Evolutionary conservation across 176 grass and related monocot genomes (phyloP).

Genomic region (Triticum monococcum): DNA sequence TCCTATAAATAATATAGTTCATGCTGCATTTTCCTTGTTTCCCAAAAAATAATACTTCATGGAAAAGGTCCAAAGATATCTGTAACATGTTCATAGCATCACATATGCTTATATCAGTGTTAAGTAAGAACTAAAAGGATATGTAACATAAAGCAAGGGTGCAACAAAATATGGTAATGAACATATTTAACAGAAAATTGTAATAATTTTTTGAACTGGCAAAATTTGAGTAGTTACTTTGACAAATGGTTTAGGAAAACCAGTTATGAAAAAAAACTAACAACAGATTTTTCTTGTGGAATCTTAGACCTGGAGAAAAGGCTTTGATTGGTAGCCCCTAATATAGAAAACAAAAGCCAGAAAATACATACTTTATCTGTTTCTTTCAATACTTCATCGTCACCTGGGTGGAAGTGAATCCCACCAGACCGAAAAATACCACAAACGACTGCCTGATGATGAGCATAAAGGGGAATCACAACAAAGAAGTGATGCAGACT

Average conservation of each 20-base stretch:
- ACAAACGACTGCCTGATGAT: constrained; percentile 80
- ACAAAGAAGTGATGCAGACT: constrained; percentile 22
- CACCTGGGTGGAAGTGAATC: constrained; percentile 81
- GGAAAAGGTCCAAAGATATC: neutral
- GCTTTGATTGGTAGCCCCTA: neutral
- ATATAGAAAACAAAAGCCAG: constrained; percentile 20
- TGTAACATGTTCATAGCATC: neutral
- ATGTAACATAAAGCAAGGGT: neutral
- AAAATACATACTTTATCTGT: constrained; percentile 78
- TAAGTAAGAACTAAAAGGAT: constrained; percentile 15
- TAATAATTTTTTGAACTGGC: neutral
- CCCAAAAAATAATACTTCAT: neutral
- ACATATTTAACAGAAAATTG: constrained; percentile 8
- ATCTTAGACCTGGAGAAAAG: constrained; percentile 4
- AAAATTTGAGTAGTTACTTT: constrained; percentile 12
- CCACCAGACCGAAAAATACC: constrained; percentile 82
- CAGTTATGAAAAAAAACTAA: constrained; percentile 8
- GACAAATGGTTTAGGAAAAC: constrained; percentile 9
- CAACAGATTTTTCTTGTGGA: constrained; percentile 11
- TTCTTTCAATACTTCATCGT: constrained; percentile 76
- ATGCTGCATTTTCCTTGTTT: neutral
- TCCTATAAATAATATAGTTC: constrained; percentile 2
- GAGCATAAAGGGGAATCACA: constrained; percentile 47
- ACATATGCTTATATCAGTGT: neutral
- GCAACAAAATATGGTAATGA: neutral